Evolutionary conservation across 371 early-diverging fungal species (phyloP), one percentile per base, ranked within the genome.

Genomic region (Mortierella sp.): DNA sequence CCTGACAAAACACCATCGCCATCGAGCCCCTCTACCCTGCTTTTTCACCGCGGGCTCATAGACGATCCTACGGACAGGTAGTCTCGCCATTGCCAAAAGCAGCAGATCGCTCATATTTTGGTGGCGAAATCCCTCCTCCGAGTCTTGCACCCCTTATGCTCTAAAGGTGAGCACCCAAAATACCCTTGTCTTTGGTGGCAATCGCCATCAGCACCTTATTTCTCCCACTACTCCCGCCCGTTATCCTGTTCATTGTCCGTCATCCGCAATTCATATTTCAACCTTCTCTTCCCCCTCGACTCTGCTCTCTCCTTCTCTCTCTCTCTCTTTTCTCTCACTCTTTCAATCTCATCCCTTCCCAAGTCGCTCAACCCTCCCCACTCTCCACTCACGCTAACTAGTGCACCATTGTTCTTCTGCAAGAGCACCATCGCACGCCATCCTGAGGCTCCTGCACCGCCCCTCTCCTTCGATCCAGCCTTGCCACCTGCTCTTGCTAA

Each of bases 251-350:
- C 16, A 21, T 10, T 54, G n/a, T 10, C 39, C 40, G 40, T 40
- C 40, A 40, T 10, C 21, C 5, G 44, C 5, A 44, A 6, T 21
- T 5, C 16, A 19, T 40, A n/a, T 37, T 37, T 19, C 29, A 13
- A 40, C 53, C 2, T 46, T 39, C 21, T 55, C 44, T 28, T 4
- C 48, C 14, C 40, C 39, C 9, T 4, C 25, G 25, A 37, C 29
- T 58, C 60, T 39, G 21, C 52, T 3, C 48, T 37, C 28, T 37
- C 25, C 5, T 51, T 3, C 41, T 47, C 53, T 28, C 29, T 49
- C 29, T 29, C n/a, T 47, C 54, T 41, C 34, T 19, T 5, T 56
- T 45, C 17, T 44, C 45, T 45, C 56, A 10, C 54, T 46, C n/a
- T 47, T 22, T 13, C 46, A 13, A 22, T 12, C 43, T 12, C 45